Base-by-base conservation (phyloP, 345 rosid genomes). In the Eucalyptus virginea region DNA sequence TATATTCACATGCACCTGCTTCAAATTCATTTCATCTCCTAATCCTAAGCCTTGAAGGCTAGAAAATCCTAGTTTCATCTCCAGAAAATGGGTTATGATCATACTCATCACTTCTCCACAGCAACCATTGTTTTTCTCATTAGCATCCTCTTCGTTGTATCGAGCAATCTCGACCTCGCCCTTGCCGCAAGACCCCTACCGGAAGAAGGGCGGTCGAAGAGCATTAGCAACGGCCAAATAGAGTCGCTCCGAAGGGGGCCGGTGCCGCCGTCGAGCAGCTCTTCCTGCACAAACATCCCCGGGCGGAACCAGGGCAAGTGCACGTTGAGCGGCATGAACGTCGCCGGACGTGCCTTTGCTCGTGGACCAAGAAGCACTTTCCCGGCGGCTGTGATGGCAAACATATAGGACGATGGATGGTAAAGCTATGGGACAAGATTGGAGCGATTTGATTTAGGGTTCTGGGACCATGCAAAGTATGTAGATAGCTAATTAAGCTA, bases 241-340 rank as follows among this genome's bases (percentile, higher is more conserved):
- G 45, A 26, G 86, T 90, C 92, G n/a, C 94, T 93, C 7, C 90
- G 56, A 18, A 91, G 91, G 87, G 94, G 93, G 30, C 89, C 90
- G 3, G 94, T 93, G 87, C 92, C 95, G 6, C 89, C 94, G 1
- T 88, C 92, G 1, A 44, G 86, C 2, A 42, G 90, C 28, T 93
- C 93, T 21, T 87, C 93, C 30, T 92, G 95, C 92, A 92, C 93
- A 1, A 51, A 88, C 89, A 90, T 91, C 17, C 95, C 95, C 2
- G 91, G 90, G 7, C 37, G 44, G 15, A 58, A 47, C 21, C 56
- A 15, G 4, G 95, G 95, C 11, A 86, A 85, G 12, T 93, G 95
- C 91, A 52, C 91, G 11, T 89, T 92, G 69, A 77, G 17, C 47
- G 5, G 15, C 1, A 77, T 40, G 83, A 37, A 77, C 47, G 16